Base-by-base conservation (phyloP, 495 filamentous ascomycete species). In the Tuber indicum region DNA sequence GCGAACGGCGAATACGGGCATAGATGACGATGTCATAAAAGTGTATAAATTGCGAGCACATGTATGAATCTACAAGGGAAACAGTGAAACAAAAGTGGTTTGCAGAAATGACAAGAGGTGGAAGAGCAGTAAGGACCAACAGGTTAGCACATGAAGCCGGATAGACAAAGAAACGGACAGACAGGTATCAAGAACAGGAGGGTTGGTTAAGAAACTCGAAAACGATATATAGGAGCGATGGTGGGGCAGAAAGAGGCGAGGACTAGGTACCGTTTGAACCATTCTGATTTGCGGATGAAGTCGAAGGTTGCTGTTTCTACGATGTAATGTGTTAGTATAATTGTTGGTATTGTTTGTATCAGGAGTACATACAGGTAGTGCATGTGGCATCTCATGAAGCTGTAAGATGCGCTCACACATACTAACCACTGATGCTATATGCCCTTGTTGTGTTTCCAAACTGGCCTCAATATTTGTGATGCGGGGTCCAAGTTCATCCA, bases 141-240 rank as follows among this genome's bases (percentile, higher is more conserved):
- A 52, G 0, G 49, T 10, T n/a, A 52, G 19, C 9, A n/a, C 23
- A 52, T 52, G 49, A 49, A 49, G 21, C 47, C 7, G 23, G 23
- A n/a, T 52, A 52, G 23, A 52, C 49, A 52, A n/a, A 52, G 23
- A 52, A 7, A 52, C 49, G n/a, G 9, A 52, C 49, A n/a, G 49
- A 52, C 6, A 52, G n/a, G 10, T 4, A 21, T 49, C 46, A 49
- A 6, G 14, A 17, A 14, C 1, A 23, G 14, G 14, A 14, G 46
- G 46, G 14, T 52, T 6, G 49, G 23, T n/a, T n/a, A 52, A 8
- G 49, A n/a, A 52, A 52, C 7, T 7, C 2, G 23, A n/a, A n/a
- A 52, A n/a, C 8, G 49, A 52, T 52, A n/a, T 1, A 49, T 52
- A 21, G 23, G 8, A 23, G 17, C 19, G 46, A 83, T 80, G 49